Evolutionary conservation across 2,329 filamentous ascomycete species (phyloP).

Genomic region (Exophiala oligosperma): DNA sequence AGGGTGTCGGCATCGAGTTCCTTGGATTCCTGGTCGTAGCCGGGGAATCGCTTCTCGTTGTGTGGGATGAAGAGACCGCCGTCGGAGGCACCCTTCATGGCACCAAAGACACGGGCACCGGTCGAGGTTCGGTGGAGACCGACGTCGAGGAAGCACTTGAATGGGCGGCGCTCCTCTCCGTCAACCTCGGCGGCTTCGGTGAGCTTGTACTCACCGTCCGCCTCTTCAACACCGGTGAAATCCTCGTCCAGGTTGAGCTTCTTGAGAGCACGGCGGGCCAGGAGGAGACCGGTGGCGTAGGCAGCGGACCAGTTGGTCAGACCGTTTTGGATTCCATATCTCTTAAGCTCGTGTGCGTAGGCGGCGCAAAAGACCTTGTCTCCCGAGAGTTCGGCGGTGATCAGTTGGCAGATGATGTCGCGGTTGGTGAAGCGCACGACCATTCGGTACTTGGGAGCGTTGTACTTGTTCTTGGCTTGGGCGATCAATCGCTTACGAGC

Average conservation of each 20-base stretch:
- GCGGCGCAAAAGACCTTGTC: conserved; percentile 95
- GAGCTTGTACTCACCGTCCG: conserved; percentile 91
- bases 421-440: conserved; percentile 99
- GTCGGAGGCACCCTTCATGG: conserved; percentile 99
- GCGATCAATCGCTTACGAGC: conserved; percentile 99
- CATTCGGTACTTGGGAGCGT: conserved; percentile 98
- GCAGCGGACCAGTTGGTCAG: conserved; percentile 99
- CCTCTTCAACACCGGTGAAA: conserved; percentile 95
- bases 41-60: conserved; percentile 99
- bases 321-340: conserved; percentile 97
- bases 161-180: conserved; percentile 85
- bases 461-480: conserved; percentile 99
- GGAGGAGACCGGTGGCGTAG: conserved; percentile 93
- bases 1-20: conserved; percentile 96
- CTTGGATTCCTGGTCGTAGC: conserved; percentile 95
- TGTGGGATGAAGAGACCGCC: conserved; percentile 96
- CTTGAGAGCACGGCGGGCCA: conserved; percentile 93
- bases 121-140: conserved; percentile 96
- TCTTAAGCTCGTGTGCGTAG: conserved; percentile 96
- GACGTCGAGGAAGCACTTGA: conserved; percentile 99
- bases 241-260: conserved; percentile 94
- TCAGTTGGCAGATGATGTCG: conserved; percentile 98
- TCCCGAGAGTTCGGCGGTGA: conserved; percentile 91
- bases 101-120: conserved; percentile 97
- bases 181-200: conserved; percentile 93